phyloP scores from a whole-genome alignment of 805 yeast genomes.

The Yamadazyma paraphyllophila region DNA sequence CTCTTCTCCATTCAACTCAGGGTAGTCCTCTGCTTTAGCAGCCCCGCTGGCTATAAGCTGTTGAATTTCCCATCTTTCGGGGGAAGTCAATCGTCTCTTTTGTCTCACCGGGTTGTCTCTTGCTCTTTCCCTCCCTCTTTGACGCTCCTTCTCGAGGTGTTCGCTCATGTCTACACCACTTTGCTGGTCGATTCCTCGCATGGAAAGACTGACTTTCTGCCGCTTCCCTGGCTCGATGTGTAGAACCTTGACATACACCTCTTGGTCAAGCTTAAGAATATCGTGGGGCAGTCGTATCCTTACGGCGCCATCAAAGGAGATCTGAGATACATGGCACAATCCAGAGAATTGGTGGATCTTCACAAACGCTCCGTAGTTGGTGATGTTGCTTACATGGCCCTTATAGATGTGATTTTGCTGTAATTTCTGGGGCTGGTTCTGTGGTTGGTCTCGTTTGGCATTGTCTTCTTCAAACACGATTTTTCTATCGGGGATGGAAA shows the following conservation, averaged over 20 bases:
- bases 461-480: conserved; percentile 8
- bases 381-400: conserved; percentile 61
- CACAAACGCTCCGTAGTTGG: conserved; percentile 78
- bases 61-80: conserved; percentile 87
- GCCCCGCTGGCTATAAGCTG: conserved; percentile 83
- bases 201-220: conserved; percentile 51
- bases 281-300: conserved; percentile 61
- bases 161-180: conserved; percentile 49
- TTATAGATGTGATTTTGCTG: conserved; percentile 45
- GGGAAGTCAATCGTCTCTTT: conserved; percentile 61
- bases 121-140: conserved; percentile 13
- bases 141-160: conserved; percentile 16
- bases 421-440: not conserved
- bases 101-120: conserved; percentile 9
- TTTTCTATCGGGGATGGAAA: conserved; percentile 18
- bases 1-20: conserved; percentile 44
- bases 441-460: not conserved
- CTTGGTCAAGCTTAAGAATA: conserved; percentile 52
- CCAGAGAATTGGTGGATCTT: conserved; percentile 50
- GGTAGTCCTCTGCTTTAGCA: conserved; percentile 63
- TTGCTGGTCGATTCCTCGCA: conserved; percentile 70
- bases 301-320: conserved; percentile 42
- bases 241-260: conserved; percentile 61
- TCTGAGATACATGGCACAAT: conserved; percentile 73
- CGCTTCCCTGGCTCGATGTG: conserved; percentile 19